A percentile compares a stretch with the other conserved stretches of the same genome.
These are phyloP conservation scores for Cruciata laevipes DNA, from an alignment of 257 asterid genomes.

Conservation along the genomic window DNA sequence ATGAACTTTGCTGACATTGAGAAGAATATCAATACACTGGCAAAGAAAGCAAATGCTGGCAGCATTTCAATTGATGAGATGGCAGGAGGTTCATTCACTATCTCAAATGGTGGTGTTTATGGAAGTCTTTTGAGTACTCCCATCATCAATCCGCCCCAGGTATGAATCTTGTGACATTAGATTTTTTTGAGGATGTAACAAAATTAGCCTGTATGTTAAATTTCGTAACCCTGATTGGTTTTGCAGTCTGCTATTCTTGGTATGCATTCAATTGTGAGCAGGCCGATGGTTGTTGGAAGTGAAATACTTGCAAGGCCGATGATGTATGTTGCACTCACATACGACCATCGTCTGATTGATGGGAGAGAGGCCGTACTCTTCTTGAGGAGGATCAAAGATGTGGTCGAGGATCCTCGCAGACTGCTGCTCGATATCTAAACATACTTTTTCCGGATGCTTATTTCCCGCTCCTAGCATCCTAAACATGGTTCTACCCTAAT, in stretches of 20 bases:
- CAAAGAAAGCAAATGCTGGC: constrained; percentile 86
- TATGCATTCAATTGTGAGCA: constrained; percentile 91
- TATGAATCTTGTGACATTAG: constrained; percentile 11
- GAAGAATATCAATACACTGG: constrained; percentile 80
- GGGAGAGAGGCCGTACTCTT: constrained; percentile 98
- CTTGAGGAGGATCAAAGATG: constrained; percentile 88
- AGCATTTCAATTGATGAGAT: constrained; percentile 93
- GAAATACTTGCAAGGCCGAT: constrained; percentile 72
- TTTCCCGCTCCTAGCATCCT: not conserved
- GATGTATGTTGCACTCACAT: constrained; percentile 94
- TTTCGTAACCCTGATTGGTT: constrained; percentile 1
- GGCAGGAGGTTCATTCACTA: constrained; percentile 97
- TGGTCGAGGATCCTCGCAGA: constrained; percentile 96
- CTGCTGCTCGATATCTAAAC: constrained; percentile 69
- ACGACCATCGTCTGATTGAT: constrained; percentile 94
- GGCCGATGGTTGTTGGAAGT: constrained; percentile 97
- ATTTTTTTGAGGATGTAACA: not conserved
- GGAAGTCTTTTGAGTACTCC: constrained; percentile 98
- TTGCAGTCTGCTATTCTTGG: constrained; percentile 93
- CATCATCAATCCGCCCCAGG: constrained; percentile 99
- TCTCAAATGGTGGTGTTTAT: constrained; percentile 96
- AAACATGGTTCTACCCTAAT: not conserved
- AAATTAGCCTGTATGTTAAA: not conserved
- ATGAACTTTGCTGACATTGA: constrained; percentile 98
- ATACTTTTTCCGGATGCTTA: not conserved